Evolutionary conservation across 2,329 filamentous ascomycete genomes (phyloP).

Genomic region (Sporothrix brunneoviolacea): DNA sequence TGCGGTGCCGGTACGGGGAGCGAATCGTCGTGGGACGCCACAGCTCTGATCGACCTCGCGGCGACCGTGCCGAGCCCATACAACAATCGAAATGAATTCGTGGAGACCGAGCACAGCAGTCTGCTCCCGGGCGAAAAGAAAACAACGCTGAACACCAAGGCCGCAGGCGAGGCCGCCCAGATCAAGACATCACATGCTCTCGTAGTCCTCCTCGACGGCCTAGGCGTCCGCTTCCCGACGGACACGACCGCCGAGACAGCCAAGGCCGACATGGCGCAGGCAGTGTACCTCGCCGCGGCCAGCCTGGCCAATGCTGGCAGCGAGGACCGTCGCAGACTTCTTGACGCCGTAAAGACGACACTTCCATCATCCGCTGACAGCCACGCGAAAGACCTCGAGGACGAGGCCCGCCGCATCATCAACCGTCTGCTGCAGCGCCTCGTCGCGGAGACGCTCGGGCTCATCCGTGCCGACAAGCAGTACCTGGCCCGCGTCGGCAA

Average conservation of each 20-base stretch:
- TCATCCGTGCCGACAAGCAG: slow-evolving; percentile 20
- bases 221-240: slow-evolving; percentile 21
- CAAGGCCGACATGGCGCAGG: slow-evolving; percentile 20
- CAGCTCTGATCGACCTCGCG: background rate
- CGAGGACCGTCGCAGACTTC: background rate
- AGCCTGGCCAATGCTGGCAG: slow-evolving; percentile 4
- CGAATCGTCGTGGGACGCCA: background rate
- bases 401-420: slow-evolving; percentile 18
- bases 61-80: background rate
- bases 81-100: background rate
- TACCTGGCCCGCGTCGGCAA: slow-evolving; percentile 23
- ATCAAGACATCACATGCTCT: slow-evolving; percentile 18
- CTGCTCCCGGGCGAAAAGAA: background rate
- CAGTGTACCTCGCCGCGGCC: slow-evolving; percentile 20
- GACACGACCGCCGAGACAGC: slow-evolving; percentile 21
- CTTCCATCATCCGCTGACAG: background rate
- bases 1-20: slow-evolving; percentile 19
- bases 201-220: slow-evolving; percentile 19
- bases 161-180: background rate
- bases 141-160: background rate
- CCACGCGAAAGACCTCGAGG: background rate
- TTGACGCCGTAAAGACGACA: background rate
- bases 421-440: slow-evolving; percentile 22
- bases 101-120: background rate
- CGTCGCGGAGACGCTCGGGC: slow-evolving; percentile 19